Conservation (phyloP, 2,329 filamentous ascomycete genomes). For the Aureobasidium sp. region DNA sequence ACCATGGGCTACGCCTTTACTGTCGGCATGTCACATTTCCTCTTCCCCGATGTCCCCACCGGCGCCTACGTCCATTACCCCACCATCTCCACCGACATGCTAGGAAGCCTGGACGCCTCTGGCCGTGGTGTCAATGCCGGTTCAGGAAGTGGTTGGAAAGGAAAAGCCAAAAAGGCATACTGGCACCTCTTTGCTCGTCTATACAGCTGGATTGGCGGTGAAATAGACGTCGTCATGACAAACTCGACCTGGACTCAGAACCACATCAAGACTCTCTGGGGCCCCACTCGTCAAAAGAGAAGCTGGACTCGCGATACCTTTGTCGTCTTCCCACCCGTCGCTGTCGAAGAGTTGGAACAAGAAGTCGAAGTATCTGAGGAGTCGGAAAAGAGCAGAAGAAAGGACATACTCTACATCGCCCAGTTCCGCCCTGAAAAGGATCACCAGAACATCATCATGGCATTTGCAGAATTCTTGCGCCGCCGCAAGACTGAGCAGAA, state of each 20-base stretch:
- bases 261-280: slow-evolving; percentile 77
- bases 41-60: slow-evolving; percentile 75
- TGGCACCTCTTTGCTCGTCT: slow-evolving; percentile 77
- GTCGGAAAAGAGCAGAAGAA: slow-evolving; percentile 61
- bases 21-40: slow-evolving; percentile 68
- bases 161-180: slow-evolving; percentile 66
- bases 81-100: slow-evolving; percentile 97
- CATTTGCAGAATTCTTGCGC: slow-evolving; percentile 60
- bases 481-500: slow-evolving; percentile 23
- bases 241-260: slow-evolving; percentile 91
- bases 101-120: slow-evolving; percentile 64
- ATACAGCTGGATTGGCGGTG: slow-evolving; percentile 74
- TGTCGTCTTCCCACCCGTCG: slow-evolving; percentile 85
- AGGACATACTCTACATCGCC: slow-evolving; percentile 80
- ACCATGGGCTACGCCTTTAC: slow-evolving; percentile 98
- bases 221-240: slow-evolving; percentile 91
- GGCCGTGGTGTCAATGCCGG: slow-evolving; percentile 73
- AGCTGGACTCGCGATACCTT: slow-evolving; percentile 49
- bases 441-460: slow-evolving; percentile 74
- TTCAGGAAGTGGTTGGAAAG: slow-evolving; percentile 62
- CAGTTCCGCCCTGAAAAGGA: slow-evolving; percentile 98
- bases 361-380: slow-evolving; percentile 61
- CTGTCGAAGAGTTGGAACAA: slow-evolving; percentile 72
- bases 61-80: slow-evolving; percentile 96
- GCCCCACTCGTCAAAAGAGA: slow-evolving; percentile 33